Evolutionary conservation across 2,329 filamentous ascomycete species (phyloP).

Genomic region (Neophaeococcomyces mojaviensis): DNA sequence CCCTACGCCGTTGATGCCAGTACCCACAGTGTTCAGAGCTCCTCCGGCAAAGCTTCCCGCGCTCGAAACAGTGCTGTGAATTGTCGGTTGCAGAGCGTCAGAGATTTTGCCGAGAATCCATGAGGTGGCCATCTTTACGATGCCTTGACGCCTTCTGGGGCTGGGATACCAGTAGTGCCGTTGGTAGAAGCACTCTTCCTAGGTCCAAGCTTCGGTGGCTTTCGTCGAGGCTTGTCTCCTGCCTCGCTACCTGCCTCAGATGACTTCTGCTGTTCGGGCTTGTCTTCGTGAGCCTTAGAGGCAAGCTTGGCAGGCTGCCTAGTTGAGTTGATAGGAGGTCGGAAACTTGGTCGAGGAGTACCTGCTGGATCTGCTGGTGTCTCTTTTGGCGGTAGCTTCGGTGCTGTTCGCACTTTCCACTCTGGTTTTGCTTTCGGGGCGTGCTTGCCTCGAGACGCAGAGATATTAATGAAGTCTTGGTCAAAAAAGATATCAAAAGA

Average conservation of each 20-base stretch:
- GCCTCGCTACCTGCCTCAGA: slow-evolving; percentile 14
- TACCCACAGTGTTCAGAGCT: slow-evolving; percentile 21
- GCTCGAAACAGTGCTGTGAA: slow-evolving; percentile 17
- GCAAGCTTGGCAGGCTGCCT: slow-evolving; percentile 12
- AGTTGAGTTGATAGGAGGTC: slow-evolving; percentile 20
- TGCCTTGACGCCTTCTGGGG: slow-evolving; percentile 6
- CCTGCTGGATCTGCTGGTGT: slow-evolving; percentile 12
- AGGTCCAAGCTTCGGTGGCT: slow-evolving; percentile 22
- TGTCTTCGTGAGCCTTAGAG: not conserved
- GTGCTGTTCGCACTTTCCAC: slow-evolving; percentile 24
- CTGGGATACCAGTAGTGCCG: slow-evolving; percentile 7
- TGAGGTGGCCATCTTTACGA: slow-evolving; percentile 21
- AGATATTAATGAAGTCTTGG: slow-evolving; percentile 26
- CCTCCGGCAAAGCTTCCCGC: slow-evolving; percentile 21
- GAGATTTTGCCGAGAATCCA: slow-evolving; percentile 22
- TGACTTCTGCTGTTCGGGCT: slow-evolving; percentile 7
- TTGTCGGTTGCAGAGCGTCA: slow-evolving; percentile 19
- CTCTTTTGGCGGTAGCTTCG: slow-evolving; percentile 24
- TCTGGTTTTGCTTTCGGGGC: slow-evolving; percentile 25
- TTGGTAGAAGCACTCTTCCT: slow-evolving; percentile 12
- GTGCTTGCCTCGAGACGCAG: slow-evolving; percentile 22
- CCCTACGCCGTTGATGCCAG: slow-evolving; percentile 23
- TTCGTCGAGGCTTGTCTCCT: slow-evolving; percentile 15
- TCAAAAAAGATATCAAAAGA: slow-evolving; percentile 26
- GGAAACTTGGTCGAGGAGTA: slow-evolving; percentile 14